Evolutionary conservation across 2,329 filamentous ascomycete species (phyloP).

Genomic region (Scleromitrula shiraiana): DNA sequence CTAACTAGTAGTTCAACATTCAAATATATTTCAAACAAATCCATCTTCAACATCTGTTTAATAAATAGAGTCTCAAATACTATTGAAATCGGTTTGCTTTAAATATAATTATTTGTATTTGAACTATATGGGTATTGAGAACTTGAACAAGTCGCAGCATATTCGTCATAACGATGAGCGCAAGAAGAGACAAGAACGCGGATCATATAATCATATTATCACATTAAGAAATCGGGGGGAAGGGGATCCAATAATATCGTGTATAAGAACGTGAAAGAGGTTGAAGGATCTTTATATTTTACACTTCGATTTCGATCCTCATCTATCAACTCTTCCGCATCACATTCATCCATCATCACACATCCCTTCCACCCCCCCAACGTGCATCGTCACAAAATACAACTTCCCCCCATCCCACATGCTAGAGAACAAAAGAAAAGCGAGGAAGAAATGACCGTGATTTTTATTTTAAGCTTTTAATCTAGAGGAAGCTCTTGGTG

Average conservation of each 20-base stretch:
- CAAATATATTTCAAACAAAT: too few species aligned
- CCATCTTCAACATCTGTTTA: too few species aligned
- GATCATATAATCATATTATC: background rate
- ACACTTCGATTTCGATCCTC: constrained; percentile 24
- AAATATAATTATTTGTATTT: too few species aligned
- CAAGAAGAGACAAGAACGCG: too few species aligned
- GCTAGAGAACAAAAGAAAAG: constrained; percentile 25
- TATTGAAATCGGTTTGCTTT: too few species aligned
- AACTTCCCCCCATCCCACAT: constrained; percentile 17
- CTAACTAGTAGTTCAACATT: too few species aligned
- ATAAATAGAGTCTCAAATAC: too few species aligned
- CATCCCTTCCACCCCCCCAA: background rate
- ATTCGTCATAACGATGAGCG: too few species aligned
- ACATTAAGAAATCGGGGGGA: background rate
- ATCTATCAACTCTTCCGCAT: constrained; percentile 25
- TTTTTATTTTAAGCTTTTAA: constrained; percentile 14
- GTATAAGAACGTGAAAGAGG: constrained; percentile 18
- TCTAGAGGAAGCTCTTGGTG: constrained; percentile 79
- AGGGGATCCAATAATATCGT: too few species aligned
- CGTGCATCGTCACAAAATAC: constrained; percentile 16
- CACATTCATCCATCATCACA: constrained; percentile 14
- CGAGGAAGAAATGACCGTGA: constrained; percentile 15
- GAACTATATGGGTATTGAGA: too few species aligned
- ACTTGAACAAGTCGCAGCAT: too few species aligned
- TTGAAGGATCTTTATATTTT: constrained; percentile 29